These are phyloP conservation scores for Globisporangium radiosum DNA, from an alignment of 352 stramenopile species.

Conservation along the genomic window DNA sequence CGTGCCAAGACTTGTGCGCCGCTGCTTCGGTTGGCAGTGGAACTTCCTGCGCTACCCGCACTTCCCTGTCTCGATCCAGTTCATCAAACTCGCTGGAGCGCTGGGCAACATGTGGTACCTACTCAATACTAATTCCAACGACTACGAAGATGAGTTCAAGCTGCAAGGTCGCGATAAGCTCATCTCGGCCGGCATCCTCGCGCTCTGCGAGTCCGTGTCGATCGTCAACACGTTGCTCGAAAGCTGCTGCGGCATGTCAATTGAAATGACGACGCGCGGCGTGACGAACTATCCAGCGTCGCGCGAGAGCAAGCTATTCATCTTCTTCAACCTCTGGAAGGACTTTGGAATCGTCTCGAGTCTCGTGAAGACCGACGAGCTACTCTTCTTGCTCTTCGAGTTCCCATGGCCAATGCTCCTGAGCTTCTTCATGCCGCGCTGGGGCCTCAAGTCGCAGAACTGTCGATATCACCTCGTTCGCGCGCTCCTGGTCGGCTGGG, in stretches of 20 bases:
- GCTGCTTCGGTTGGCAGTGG: neutral
- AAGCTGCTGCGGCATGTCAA: too few species aligned
- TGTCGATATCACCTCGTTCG: neutral
- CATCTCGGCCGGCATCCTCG: neutral
- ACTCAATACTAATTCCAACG: neutral
- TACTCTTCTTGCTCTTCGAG: neutral
- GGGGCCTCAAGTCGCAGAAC: neutral
- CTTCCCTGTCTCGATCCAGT: neutral
- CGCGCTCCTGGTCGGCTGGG: neutral
- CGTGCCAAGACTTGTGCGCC: neutral
- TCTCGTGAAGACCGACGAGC: neutral
- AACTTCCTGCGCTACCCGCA: neutral
- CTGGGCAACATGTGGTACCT: neutral
- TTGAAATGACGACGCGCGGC: too few species aligned
- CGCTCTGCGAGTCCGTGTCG: neutral
- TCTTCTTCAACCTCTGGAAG: conserved; percentile 1
- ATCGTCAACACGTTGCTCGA: neutral
- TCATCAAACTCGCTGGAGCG: neutral
- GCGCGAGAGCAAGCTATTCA: neutral
- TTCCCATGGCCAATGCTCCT: neutral
- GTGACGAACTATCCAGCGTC: too few species aligned
- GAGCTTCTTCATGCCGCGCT: neutral
- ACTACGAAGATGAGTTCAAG: neutral
- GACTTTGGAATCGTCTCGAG: neutral
- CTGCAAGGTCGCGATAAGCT: neutral